Percentiles rank a stretch among this genome's conserved stretches.
Evolutionary conservation across 257 asterid genomes (phyloP).

Genomic region (Solanum neorickii): DNA sequence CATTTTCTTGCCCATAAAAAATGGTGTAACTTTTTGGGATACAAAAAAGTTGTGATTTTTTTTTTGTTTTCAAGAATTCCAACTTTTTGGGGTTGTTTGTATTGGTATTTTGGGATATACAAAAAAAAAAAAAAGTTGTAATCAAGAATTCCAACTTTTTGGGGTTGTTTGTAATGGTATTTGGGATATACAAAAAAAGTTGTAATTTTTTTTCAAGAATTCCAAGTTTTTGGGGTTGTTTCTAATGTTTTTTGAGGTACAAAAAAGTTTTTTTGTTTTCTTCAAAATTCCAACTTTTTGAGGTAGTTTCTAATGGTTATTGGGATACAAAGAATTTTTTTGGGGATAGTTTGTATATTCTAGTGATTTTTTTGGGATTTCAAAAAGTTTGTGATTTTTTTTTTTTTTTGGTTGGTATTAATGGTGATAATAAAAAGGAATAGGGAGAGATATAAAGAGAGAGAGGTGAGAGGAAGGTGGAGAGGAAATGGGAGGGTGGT

Average conservation of each 20-base stretch:
- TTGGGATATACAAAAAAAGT: not conserved
- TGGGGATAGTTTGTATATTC: not conserved
- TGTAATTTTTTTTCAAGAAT: not conserved
- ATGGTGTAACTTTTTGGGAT: not conserved
- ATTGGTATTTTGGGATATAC: not conserved
- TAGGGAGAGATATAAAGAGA: constrained; percentile 3
- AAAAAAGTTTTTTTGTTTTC: not conserved
- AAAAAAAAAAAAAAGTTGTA: not conserved
- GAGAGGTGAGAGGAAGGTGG: constrained; percentile 30
- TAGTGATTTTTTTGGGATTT: not conserved
- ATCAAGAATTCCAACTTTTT: not conserved
- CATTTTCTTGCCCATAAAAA: constrained; percentile 8
- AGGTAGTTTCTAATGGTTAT: not conserved
- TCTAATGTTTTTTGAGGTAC: not conserved
- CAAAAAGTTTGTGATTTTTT: not conserved
- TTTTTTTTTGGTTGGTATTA: constrained; percentile 17
- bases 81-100: not conserved
- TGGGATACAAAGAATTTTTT: not conserved
- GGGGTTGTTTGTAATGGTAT: not conserved
- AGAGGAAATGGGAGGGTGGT: constrained; percentile 30
- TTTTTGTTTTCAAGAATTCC: not conserved
- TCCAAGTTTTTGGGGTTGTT: not conserved
- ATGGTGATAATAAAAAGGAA: constrained; percentile 25
- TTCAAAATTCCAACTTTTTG: not conserved
- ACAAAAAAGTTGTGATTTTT: not conserved